Evolutionary conservation across 352 stramenopile species (phyloP), one percentile per base, ranked within the genome.

Genomic region (Plasmopara muralis): DNA sequence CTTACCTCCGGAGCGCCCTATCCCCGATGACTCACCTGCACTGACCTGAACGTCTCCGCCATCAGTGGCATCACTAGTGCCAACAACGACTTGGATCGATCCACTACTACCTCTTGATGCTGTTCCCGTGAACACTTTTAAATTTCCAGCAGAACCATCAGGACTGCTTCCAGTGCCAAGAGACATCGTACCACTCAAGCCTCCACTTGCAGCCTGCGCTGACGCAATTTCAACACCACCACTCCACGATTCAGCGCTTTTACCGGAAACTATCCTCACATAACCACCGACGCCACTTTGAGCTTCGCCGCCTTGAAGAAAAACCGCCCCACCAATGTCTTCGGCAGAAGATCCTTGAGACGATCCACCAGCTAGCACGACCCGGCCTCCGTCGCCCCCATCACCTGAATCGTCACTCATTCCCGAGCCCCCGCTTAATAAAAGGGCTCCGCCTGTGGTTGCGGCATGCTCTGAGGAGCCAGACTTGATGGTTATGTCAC

Each of bases 321-420:
- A 53, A n/a, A 88, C 42, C 15, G 60, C 66, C 7, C 80, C 80
- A n/a, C 66, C 80, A 46, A 29, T 33, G 53, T 91, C 78, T 57
- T 79, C 65, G 43, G 65, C 57, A 37, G 80, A 77, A 28, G 63
- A 59, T 47, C 80, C 80, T 18, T 73, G 51, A 0, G 75, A 87
- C 12, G 45, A 65, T n/a, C 80, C 80, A 46, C 73, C 80, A 29
- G 44, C 52, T 28, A 91, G 31, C 20, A 62, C 50, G 37, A 88
- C 61, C 33, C 63, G 50, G 25, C 80, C 80, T 9, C 80, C 80
- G 41, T 91, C 75, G 12, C 80, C 80, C 40, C 80, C 80, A 38
- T 91, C 77, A 18, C 77, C 80, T 53, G 75, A 74, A 52, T 84
- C 87, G 30, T 84, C 71, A 50, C 80, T 88, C 40, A 64, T 62